Percentiles rank a stretch among this genome's conserved stretches.
Conservation (phyloP, 192 early-diverging fungal species). For the Linnemannia schmuckeri region DNA sequence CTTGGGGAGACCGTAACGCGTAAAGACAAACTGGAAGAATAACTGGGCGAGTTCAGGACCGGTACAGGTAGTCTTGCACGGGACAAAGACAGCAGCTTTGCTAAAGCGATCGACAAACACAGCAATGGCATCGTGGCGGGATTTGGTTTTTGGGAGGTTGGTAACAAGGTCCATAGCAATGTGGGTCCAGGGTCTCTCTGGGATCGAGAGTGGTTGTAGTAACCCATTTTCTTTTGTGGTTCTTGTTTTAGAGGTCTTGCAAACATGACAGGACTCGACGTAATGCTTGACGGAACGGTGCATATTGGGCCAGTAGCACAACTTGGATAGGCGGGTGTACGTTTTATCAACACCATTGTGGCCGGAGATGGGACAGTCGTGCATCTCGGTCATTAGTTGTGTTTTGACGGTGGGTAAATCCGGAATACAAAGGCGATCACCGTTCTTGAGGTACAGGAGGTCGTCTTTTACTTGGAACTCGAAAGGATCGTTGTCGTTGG, state of each 20-base stretch:
- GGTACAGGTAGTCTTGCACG: slow-evolving; percentile 7
- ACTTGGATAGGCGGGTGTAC: background rate
- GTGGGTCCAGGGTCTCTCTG: slow-evolving; percentile 34
- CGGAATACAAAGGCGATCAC: slow-evolving; percentile 1
- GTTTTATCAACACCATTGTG: slow-evolving; percentile 10
- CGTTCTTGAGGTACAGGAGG: background rate
- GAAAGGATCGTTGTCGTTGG: background rate
- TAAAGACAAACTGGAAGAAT: slow-evolving; percentile 31
- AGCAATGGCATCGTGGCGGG: slow-evolving; percentile 43
- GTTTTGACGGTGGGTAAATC: background rate
- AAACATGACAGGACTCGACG: slow-evolving; percentile 21
- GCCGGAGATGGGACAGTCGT: background rate
- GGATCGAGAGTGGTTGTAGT: slow-evolving; percentile 10
- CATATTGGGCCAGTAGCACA: slow-evolving; percentile 26
- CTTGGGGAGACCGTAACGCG: slow-evolving; percentile 38
- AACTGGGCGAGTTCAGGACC: slow-evolving; percentile 22
- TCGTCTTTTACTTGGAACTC: background rate
- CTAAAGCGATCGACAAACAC: slow-evolving; percentile 59
- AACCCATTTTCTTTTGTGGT: slow-evolving; percentile 13
- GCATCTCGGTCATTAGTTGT: background rate
- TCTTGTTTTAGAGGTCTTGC: background rate
- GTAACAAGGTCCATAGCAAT: slow-evolving; percentile 62
- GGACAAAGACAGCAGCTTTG: slow-evolving; percentile 52
- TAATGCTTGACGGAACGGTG: slow-evolving; percentile 11
- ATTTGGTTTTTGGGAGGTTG: slow-evolving; percentile 24